A percentile compares a stretch with the other conserved stretches of the same genome.
phyloP scores from a whole-genome alignment of 371 early-diverging fungal genomes.

The Amoeboaphelidium protococcarum region DNA sequence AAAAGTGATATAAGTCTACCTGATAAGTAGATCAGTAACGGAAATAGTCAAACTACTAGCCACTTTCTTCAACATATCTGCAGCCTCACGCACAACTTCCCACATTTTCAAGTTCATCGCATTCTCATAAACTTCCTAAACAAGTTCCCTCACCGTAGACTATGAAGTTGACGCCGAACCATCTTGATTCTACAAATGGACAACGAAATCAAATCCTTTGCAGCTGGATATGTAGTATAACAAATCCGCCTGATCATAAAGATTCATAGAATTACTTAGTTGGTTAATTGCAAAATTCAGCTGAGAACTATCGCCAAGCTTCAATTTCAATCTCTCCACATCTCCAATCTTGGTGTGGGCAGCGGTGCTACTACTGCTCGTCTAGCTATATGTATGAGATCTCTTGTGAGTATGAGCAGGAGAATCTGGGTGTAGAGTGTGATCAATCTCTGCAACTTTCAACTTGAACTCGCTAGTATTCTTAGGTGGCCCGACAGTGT shows the following conservation, averaged over 20 bases:
- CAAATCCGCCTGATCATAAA: conserved; percentile 56
- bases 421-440: too few relatives aligned
- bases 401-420: too few relatives aligned
- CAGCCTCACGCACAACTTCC: conserved; percentile 54
- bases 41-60: conserved; percentile 47
- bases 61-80: conserved; percentile 41
- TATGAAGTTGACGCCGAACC: too few relatives aligned
- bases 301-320: conserved; percentile 32
- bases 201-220: conserved; percentile 23
- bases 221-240: conserved; percentile 51
- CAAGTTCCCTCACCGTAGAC: conserved; percentile 27
- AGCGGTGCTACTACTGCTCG: too few relatives aligned
- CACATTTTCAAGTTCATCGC: conserved; percentile 41
- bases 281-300: conserved; percentile 29
- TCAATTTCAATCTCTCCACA: conserved; percentile 22
- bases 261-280: conserved; percentile 31
- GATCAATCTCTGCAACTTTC: too few relatives aligned
- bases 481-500: too few relatives aligned
- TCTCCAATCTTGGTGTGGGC: too few relatives aligned
- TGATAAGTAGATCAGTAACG: conserved; percentile 49
- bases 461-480: too few relatives aligned
- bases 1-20: conserved; percentile 47
- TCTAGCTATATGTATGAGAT: too few relatives aligned
- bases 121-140: conserved; percentile 57
- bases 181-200: conserved; percentile 9